phyloP scores from a whole-genome alignment of 139 green algal species.

The Eudorina sp. region DNA sequence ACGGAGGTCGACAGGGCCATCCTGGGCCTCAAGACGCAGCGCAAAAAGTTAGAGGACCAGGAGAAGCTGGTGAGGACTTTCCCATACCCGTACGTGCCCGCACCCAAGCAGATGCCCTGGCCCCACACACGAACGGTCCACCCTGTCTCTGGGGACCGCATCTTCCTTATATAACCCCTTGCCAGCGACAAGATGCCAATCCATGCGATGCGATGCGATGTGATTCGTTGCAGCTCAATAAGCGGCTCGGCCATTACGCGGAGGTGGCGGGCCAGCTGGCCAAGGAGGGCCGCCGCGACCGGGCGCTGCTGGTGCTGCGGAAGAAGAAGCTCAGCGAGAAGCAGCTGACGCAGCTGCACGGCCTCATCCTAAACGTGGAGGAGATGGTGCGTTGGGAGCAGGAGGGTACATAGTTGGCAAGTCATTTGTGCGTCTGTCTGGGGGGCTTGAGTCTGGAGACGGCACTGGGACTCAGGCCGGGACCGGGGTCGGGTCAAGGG shows the following conservation, averaged over 20 bases:
- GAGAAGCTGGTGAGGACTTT: slow-evolving; percentile 70
- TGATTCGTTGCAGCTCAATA: slow-evolving; percentile 69
- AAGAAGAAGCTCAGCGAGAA: slow-evolving; percentile 81
- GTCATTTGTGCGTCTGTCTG: no score
- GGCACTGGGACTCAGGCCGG: no score
- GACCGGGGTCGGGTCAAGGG: no score
- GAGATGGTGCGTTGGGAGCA: slow-evolving; percentile 70
- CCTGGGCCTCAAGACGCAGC: slow-evolving; percentile 83
- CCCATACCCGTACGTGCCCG: no score
- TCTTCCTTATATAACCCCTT: no score
- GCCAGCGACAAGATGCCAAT: no score
- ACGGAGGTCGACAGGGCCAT: slow-evolving; percentile 82
- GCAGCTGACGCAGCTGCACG: slow-evolving; percentile 45
- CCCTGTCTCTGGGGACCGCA: no score
- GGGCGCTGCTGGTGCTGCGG: slow-evolving; percentile 80
- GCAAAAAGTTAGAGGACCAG: slow-evolving; percentile 78
- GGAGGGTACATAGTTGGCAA: no score
- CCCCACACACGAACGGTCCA: no score
- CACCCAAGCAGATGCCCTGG: no score
- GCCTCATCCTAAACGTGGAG: slow-evolving; percentile 78
- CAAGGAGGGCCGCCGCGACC: slow-evolving; percentile 57
- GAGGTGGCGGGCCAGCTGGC: slow-evolving; percentile 66
- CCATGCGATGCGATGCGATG: no score
- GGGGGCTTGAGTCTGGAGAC: no score
- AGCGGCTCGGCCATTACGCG: slow-evolving; percentile 59